A percentile compares a stretch with the other conserved stretches of the same genome.
phyloP scores from a whole-genome alignment of 768 basidiomycete genomes.

The Leccinum ochraceum region DNA sequence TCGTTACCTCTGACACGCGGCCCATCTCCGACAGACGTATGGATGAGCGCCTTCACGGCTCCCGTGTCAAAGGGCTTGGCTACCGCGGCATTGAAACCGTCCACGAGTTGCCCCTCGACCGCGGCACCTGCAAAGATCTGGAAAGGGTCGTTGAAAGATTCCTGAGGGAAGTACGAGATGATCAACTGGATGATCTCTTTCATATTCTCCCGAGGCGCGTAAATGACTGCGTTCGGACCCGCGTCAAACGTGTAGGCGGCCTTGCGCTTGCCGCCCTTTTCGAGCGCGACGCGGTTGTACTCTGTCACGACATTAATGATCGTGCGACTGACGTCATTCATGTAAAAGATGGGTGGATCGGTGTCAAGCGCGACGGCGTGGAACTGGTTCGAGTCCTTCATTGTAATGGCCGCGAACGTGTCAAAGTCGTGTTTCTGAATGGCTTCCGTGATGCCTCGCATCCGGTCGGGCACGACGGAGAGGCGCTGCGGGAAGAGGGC shows the following conservation, averaged over 20 bases:
- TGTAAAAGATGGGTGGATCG: slow-evolving; percentile 97
- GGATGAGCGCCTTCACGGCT: slow-evolving; percentile 86
- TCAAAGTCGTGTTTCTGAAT: slow-evolving; percentile 84
- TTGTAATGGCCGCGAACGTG: slow-evolving; percentile 86
- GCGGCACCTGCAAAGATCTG: slow-evolving; percentile 50
- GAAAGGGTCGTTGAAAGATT: slow-evolving; percentile 76
- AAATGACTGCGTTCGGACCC: slow-evolving; percentile 98
- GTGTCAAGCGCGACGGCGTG: slow-evolving; percentile 98
- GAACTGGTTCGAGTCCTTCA: slow-evolving; percentile 98
- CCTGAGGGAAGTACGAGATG: slow-evolving; percentile 84
- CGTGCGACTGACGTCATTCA: slow-evolving; percentile 96
- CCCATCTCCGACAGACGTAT: slow-evolving; percentile 91
- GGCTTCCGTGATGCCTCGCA: slow-evolving; percentile 79
- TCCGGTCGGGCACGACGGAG: slow-evolving; percentile 85
- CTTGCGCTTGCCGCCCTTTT: slow-evolving; percentile 56
- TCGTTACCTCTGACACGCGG: slow-evolving; percentile 66
- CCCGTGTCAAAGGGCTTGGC: slow-evolving; percentile 72
- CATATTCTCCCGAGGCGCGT: slow-evolving; percentile 76
- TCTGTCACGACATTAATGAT: slow-evolving; percentile 91
- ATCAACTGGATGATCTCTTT: slow-evolving; percentile 77
- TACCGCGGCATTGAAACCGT: slow-evolving; percentile 79
- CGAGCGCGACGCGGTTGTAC: slow-evolving; percentile 80
- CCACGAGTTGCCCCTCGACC: slow-evolving; percentile 51
- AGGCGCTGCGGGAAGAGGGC: slow-evolving; percentile 87
- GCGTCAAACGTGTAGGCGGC: slow-evolving; percentile 99